These are phyloP conservation scores for Eucalyptus dawsonii DNA, from an alignment of 345 rosid genomes.

Conservation along the genomic window DNA sequence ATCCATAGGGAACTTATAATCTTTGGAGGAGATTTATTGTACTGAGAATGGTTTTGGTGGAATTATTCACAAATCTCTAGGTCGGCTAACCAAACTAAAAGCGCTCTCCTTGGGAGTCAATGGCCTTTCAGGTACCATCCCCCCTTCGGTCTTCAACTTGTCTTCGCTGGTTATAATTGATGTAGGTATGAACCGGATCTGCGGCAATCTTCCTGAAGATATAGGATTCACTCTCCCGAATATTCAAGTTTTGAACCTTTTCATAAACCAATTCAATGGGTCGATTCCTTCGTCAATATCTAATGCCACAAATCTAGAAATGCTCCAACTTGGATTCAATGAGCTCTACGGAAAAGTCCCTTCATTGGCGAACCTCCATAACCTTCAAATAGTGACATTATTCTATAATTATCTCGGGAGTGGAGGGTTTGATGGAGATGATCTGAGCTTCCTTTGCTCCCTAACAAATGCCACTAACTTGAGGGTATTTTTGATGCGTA, in stretches of 20 bases:
- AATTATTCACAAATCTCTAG: not conserved
- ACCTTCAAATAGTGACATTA: not conserved
- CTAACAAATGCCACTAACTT: not conserved
- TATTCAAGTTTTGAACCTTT: not conserved
- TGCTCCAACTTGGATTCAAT: not conserved
- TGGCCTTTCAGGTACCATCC: slow-evolving; percentile 1
- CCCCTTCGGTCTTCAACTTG: slow-evolving; percentile 10
- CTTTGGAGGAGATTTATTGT: not conserved
- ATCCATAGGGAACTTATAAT: not conserved
- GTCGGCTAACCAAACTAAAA: not conserved
- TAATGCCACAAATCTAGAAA: not conserved
- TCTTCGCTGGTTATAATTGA: not conserved
- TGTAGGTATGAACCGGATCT: not conserved
- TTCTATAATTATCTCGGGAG: not conserved
- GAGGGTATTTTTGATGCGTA: not conserved
- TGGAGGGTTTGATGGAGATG: not conserved
- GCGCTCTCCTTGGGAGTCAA: not conserved
- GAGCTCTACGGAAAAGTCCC: not conserved
- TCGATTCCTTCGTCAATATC: not conserved
- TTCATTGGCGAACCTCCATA: not conserved
- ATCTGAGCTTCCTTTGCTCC: slow-evolving; percentile 1
- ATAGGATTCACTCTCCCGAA: not conserved
- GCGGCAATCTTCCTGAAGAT: slow-evolving; percentile 1
- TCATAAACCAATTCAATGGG: not conserved
- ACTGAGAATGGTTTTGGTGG: not conserved